These are phyloP conservation scores for Marchantia polymorpha DNA, from an alignment of 225 moss, liverwort and hornwort species.

Conservation along the genomic window DNA sequence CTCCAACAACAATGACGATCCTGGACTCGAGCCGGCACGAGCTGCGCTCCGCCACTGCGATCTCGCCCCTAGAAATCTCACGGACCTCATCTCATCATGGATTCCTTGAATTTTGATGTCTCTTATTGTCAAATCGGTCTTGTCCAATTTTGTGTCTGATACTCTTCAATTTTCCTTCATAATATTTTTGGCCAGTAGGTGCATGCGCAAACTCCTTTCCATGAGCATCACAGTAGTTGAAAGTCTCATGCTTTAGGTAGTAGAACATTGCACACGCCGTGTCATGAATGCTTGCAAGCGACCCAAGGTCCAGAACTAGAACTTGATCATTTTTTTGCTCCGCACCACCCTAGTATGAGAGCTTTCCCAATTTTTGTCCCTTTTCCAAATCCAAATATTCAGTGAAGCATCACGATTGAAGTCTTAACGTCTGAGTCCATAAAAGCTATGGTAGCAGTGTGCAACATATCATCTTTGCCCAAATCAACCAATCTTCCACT, in stretches of 20 bases:
- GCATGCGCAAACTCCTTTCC: slow-evolving; percentile 62
- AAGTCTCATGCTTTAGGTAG: slow-evolving; percentile 79
- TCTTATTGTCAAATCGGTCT: no score
- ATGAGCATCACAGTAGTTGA: slow-evolving; percentile 63
- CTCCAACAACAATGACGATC: no score
- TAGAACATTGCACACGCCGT: slow-evolving; percentile 82
- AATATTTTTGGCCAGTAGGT: slow-evolving; percentile 62
- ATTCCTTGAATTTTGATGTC: no score
- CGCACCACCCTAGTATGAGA: slow-evolving; percentile 92
- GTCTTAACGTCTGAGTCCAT: slow-evolving; percentile 60
- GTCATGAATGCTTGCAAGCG: slow-evolving; percentile 72
- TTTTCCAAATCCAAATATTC: slow-evolving; percentile 85
- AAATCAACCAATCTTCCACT: slow-evolving; percentile 39
- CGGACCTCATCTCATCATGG: background rate
- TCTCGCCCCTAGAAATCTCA: background rate
- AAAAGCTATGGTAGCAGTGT: slow-evolving; percentile 31
- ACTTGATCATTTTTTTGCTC: slow-evolving; percentile 79
- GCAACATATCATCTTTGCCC: slow-evolving; percentile 12
- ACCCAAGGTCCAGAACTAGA: slow-evolving; percentile 78
- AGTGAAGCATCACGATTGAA: slow-evolving; percentile 86
- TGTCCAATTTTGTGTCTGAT: no score
- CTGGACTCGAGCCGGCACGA: background rate
- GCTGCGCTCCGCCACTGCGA: background rate
- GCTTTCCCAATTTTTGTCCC: slow-evolving; percentile 79
- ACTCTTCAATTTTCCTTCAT: no score